Conservation (phyloP, 768 basidiomycete genomes). For the Harrya chromipes region DNA sequence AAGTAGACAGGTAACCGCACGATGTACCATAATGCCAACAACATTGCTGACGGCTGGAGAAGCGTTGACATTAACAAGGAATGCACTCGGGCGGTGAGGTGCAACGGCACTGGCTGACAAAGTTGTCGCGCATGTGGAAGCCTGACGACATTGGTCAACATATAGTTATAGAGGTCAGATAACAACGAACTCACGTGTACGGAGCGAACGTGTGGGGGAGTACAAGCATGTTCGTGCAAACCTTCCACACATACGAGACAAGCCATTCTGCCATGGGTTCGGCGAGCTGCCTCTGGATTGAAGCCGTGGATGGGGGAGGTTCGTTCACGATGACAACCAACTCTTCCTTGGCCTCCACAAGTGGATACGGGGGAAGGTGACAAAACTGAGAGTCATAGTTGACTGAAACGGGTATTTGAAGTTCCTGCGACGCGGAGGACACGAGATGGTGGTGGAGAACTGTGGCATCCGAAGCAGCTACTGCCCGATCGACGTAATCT, state of each 20-base stretch:
- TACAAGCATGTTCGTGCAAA: constrained; percentile 68
- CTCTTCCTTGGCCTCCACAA: constrained; percentile 16
- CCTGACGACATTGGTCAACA: constrained; percentile 17
- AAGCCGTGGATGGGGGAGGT: constrained; percentile 35
- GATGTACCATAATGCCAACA: constrained; percentile 82
- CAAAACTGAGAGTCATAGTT: constrained; percentile 27
- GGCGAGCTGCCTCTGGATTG: constrained; percentile 66
- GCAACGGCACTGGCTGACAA: constrained; percentile 40
- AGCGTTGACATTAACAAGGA: constrained; percentile 75
- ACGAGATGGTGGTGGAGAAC: constrained; percentile 23
- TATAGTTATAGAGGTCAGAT: not conserved
- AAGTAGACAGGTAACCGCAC: constrained; percentile 71
- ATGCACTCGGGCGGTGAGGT: constrained; percentile 60
- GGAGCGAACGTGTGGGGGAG: constrained; percentile 52
- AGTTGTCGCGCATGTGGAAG: constrained; percentile 31
- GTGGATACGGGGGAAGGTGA: constrained; percentile 15
- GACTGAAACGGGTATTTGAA: constrained; percentile 21
- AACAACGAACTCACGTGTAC: constrained; percentile 47
- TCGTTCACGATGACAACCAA: constrained; percentile 42
- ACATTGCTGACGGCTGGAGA: constrained; percentile 76
- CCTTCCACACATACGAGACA: constrained; percentile 77
- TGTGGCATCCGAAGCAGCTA: constrained; percentile 41
- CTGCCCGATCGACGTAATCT: constrained; percentile 70
- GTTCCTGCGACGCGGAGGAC: constrained; percentile 14
- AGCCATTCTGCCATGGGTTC: constrained; percentile 81